phyloP scores from a whole-genome alignment of 108 stramenopile genomes.

The Pelagomonas calceolata region DNA sequence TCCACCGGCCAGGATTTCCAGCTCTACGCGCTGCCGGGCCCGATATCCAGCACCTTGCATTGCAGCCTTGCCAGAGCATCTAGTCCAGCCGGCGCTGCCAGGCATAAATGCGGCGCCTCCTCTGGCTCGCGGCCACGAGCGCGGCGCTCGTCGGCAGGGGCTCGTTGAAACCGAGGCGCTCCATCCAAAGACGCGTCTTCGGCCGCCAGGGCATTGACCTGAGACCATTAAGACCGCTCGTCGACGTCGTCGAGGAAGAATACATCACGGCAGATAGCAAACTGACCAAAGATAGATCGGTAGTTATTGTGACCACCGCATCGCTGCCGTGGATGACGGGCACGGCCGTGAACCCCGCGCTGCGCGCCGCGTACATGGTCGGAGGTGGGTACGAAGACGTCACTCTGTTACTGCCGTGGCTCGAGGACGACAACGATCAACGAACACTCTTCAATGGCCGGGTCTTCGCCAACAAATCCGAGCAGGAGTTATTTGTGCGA shows the following conservation, averaged over 20 bases:
- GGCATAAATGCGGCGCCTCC: too few relatives aligned
- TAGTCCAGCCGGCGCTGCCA: too few relatives aligned
- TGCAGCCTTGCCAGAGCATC: too few relatives aligned
- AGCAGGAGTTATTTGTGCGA: conserved; percentile 62
- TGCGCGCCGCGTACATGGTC: conserved; percentile 65
- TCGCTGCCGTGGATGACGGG: conserved; percentile 68
- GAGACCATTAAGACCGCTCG: background rate
- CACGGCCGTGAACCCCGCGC: conserved; percentile 76
- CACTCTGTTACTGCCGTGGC: conserved; percentile 75
- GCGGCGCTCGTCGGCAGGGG: too few relatives aligned
- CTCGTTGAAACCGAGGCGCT: too few relatives aligned
- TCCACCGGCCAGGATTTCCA: too few relatives aligned
- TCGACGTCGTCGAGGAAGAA: background rate
- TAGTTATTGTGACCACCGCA: conserved; percentile 11
- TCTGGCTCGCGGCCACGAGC: too few relatives aligned
- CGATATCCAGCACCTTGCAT: too few relatives aligned
- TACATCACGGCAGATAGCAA: background rate
- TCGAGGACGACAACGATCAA: conserved; percentile 54
- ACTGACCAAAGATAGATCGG: background rate
- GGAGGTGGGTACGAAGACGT: conserved; percentile 35
- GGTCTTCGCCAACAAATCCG: conserved; percentile 23
- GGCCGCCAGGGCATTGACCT: too few relatives aligned
- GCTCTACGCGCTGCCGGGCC: too few relatives aligned
- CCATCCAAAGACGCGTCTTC: too few relatives aligned
- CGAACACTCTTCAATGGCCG: conserved; percentile 49